phyloP scores from a whole-genome alignment of 371 early-diverging fungal genomes.

The Mortierella sp. region DNA sequence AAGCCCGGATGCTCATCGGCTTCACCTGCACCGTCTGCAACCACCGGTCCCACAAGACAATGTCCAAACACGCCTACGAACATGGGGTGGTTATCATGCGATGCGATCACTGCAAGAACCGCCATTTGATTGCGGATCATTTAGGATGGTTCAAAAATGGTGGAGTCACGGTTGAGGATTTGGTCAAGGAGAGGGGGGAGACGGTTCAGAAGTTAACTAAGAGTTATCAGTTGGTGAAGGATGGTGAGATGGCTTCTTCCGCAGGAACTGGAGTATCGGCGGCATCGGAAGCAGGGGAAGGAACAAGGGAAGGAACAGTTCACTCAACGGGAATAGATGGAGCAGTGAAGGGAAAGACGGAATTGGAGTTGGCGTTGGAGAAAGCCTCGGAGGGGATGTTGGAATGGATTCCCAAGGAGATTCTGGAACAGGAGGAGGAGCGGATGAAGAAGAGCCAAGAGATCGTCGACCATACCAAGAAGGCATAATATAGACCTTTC shows the following conservation, averaged over 20 bases:
- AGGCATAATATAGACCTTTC: not conserved
- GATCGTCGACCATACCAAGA: constrained; percentile 24
- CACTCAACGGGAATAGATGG: not conserved
- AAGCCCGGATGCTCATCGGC: constrained; percentile 84
- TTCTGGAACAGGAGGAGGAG: constrained; percentile 45
- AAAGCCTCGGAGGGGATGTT: constrained; percentile 59
- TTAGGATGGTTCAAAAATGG: constrained; percentile 91
- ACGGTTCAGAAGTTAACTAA: constrained; percentile 61
- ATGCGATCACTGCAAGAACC: constrained; percentile 92
- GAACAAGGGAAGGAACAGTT: not conserved
- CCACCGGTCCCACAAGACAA: constrained; percentile 86
- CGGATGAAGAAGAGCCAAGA: constrained; percentile 39
- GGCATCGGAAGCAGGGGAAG: constrained; percentile 7
- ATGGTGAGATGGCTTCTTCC: constrained; percentile 17
- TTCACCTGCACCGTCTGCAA: constrained; percentile 96
- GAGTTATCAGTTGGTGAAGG: constrained; percentile 38
- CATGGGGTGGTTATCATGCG: constrained; percentile 95
- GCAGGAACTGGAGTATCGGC: not conserved
- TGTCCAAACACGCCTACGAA: constrained; percentile 92
- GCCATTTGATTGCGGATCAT: constrained; percentile 97
- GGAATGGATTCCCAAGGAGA: constrained; percentile 64
- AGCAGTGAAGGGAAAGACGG: constrained; percentile 23
- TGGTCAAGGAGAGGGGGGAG: constrained; percentile 88
- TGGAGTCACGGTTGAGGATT: constrained; percentile 84
- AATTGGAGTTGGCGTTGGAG: constrained; percentile 41